Evolutionary conservation across 208 protist species (phyloP).

Genomic region (Tritrichomonas musculus): DNA sequence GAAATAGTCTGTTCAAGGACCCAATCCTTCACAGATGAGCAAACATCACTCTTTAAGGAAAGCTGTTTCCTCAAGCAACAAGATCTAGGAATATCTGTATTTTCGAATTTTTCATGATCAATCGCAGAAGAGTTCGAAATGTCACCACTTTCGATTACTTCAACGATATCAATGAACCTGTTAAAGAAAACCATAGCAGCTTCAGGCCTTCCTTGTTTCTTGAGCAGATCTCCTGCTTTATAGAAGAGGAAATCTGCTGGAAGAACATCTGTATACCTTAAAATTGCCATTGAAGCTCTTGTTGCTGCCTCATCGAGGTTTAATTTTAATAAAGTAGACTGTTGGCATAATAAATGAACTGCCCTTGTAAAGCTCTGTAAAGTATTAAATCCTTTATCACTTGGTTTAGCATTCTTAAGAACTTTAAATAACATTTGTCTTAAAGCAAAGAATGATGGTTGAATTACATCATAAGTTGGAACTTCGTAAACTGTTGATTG

Average conservation of each 20-base stretch:
- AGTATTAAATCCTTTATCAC: neutral
- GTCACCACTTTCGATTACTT: neutral
- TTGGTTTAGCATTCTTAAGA: neutral
- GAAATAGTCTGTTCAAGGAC: neutral
- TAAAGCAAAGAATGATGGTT: neutral
- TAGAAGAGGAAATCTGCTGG: conserved; percentile 26
- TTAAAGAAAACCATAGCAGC: conserved; percentile 9
- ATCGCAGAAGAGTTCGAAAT: neutral
- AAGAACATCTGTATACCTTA: neutral
- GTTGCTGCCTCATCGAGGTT: neutral
- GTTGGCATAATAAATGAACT: neutral
- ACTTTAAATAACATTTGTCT: conserved; percentile 19
- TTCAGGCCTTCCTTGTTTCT: neutral
- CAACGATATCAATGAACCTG: conserved; percentile 22
- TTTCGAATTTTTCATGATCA: neutral
- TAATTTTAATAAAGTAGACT: neutral
- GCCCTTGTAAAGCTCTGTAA: neutral
- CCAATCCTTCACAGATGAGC: neutral
- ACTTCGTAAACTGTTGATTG: neutral
- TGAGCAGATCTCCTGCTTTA: neutral
- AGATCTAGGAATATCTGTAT: neutral
- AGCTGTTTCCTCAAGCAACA: neutral
- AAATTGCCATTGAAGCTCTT: neutral
- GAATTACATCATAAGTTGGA: neutral
- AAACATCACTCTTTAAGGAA: neutral